Percentiles rank a stretch among this genome's conserved stretches.
phyloP scores from a whole-genome alignment of 345 rosid species.

The Salix udensis region DNA sequence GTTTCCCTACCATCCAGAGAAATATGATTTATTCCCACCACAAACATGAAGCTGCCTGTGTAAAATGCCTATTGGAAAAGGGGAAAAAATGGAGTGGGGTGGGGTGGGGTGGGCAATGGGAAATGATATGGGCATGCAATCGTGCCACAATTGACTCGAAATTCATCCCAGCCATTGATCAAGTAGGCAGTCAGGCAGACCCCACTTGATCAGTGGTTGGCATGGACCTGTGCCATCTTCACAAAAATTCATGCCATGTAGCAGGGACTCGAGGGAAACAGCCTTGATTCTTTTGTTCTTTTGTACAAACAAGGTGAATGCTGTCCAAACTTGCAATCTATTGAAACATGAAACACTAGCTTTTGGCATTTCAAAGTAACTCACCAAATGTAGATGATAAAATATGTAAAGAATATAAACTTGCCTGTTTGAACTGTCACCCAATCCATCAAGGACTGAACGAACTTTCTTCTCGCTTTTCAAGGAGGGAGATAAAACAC shows the following conservation, averaged over 20 bases:
- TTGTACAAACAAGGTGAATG: background rate
- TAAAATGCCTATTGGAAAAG: background rate
- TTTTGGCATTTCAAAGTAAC: background rate
- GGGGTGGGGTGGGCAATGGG: too few relatives aligned
- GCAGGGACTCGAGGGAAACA: background rate
- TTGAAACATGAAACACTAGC: background rate
- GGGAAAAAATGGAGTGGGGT: too few relatives aligned
- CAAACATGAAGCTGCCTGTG: background rate
- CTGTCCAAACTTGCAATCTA: background rate
- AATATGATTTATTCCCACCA: background rate
- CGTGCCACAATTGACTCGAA: too few relatives aligned
- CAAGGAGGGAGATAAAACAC: slow-evolving; percentile 72
- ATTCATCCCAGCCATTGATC: too few relatives aligned
- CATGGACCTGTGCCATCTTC: too few relatives aligned
- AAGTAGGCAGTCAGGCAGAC: too few relatives aligned
- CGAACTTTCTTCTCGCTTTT: slow-evolving; percentile 96
- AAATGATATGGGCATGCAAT: too few relatives aligned
- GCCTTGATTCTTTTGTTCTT: background rate
- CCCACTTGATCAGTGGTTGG: too few relatives aligned
- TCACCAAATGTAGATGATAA: background rate
- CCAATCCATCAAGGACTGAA: slow-evolving; percentile 75
- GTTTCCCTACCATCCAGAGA: background rate
- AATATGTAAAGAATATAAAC: slow-evolving; percentile 10
- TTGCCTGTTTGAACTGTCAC: slow-evolving; percentile 77
- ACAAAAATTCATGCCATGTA: too few relatives aligned